These are phyloP conservation scores for Candida palmyrensis DNA, from an alignment of 805 yeast genomes.

Conservation along the genomic window DNA sequence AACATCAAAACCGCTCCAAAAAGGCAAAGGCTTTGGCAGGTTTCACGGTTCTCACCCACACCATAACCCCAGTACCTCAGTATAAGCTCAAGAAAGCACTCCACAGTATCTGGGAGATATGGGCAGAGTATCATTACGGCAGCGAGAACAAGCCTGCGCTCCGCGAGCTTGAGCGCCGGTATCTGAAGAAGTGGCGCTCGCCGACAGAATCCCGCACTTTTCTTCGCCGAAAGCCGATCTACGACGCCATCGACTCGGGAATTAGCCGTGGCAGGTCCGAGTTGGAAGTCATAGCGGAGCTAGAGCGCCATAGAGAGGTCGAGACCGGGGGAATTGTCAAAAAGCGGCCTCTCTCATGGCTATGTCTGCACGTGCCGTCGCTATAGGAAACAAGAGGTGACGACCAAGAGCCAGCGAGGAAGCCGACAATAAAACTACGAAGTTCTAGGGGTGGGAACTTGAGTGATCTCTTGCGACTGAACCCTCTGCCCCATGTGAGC, in stretches of 20 bases:
- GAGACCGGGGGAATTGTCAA: conserved; percentile 36
- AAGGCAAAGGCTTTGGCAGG: too few species aligned
- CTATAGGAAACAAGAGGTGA: too few species aligned
- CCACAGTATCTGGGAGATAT: conserved; percentile 42
- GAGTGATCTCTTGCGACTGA: too few species aligned
- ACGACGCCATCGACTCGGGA: conserved; percentile 52
- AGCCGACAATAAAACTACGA: too few species aligned
- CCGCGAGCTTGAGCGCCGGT: conserved; percentile 42
- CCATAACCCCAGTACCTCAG: background rate
- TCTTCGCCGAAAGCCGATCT: conserved; percentile 48
- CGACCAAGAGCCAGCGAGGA: too few species aligned
- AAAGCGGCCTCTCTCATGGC: conserved; percentile 26
- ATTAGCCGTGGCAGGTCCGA: conserved; percentile 38
- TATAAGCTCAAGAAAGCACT: conserved; percentile 23
- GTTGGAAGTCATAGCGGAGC: conserved; percentile 37
- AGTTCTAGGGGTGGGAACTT: too few species aligned
- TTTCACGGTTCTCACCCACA: background rate
- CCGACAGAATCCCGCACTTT: conserved; percentile 51
- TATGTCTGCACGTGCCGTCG: too few species aligned
- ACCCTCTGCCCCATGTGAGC: too few species aligned
- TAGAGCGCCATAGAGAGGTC: conserved; percentile 41
- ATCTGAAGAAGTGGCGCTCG: conserved; percentile 52
- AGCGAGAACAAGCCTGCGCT: conserved; percentile 49
- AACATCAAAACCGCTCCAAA: too few species aligned
- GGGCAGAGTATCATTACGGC: conserved; percentile 55